These are phyloP conservation scores for Myriosclerotinia scirpicola DNA, from an alignment of 2,329 filamentous ascomycete species.

Conservation along the genomic window DNA sequence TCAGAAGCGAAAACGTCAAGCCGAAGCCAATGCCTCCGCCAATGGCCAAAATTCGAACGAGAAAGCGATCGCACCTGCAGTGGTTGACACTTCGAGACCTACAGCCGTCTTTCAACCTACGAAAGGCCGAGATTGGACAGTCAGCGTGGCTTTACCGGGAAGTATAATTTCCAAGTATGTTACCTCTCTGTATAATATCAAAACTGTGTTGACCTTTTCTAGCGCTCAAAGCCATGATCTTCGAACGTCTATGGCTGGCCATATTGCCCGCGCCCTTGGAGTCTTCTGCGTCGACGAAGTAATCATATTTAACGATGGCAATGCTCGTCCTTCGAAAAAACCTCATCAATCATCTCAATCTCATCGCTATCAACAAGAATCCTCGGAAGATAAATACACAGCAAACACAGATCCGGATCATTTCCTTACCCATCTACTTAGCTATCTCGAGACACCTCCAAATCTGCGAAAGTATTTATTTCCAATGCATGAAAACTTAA, in stretches of 20 bases:
- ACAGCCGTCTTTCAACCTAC: constrained; percentile 67
- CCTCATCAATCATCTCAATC: constrained; percentile 32
- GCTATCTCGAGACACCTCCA: constrained; percentile 81
- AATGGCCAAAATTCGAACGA: constrained; percentile 27
- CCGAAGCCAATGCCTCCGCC: constrained; percentile 32
- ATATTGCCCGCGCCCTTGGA: constrained; percentile 76
- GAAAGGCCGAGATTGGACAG: constrained; percentile 65
- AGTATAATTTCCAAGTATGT: constrained; percentile 73
- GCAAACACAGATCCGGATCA: constrained; percentile 73
- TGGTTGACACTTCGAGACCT: constrained; percentile 59
- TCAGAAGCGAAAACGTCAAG: constrained; percentile 41
- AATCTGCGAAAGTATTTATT: constrained; percentile 77
- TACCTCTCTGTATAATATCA: constrained; percentile 25
- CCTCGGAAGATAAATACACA: constrained; percentile 52
- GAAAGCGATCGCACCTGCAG: constrained; percentile 35
- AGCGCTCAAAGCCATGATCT: constrained; percentile 54
- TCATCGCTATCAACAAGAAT: constrained; percentile 45
- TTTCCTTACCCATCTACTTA: constrained; percentile 76
- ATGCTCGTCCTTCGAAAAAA: constrained; percentile 38
- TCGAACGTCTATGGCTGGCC: constrained; percentile 69
- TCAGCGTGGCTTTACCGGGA: constrained; percentile 76
- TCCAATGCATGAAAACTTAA: constrained; percentile 74
- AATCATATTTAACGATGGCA: constrained; percentile 76
- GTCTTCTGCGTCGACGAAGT: constrained; percentile 86
- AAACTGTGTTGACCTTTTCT: constrained; percentile 18